Base-by-base conservation (phyloP, 2,329 filamentous ascomycete species). In the Trichoderma pleuroti region DNA sequence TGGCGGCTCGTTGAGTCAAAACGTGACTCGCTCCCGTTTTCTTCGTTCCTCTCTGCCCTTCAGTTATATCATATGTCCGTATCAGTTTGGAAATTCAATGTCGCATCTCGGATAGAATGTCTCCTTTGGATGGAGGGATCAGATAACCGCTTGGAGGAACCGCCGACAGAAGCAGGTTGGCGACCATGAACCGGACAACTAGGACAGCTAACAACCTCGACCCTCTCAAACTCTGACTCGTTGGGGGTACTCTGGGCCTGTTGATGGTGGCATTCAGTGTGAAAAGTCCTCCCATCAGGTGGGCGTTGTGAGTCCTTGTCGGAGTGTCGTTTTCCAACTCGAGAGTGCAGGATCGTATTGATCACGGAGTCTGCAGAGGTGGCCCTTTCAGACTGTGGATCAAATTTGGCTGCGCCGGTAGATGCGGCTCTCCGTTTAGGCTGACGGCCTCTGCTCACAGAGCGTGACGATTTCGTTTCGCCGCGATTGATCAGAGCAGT, bases 171-270 rank as follows among this genome's bases (percentile, higher is more conserved):
- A 14, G 36, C 57, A 6, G 72, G 72, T 26, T 70, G 54, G 4
- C 63, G 61, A 24, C 74, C 74, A 34, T 75, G 74, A 5, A 76
- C 36, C 18, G 73, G 74, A 71, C 72, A 66, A 61, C 74, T 63
- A 46, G 73, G 24, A 67, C 54, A 66, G 32, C 72, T 21, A 57
- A 77, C 72, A 7, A 63, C 39, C 52, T 76, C 76, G 11, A 74
- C 70, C 28, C 71, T 70, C 16, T 75, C 75, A 21, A 72, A 74
- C 2, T 66, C 67, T 11, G 60, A 28, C 24, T 65, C 65, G 10
- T 59, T 21, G 24, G n/a, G 59, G 14, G 24, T 26, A 5, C 14
- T 52, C 12, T 61, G 65, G 46, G 52, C 18, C 5, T 57, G 24
- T 36, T 30, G n/a, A 32, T 57, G 24, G 21, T 30, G n/a, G n/a